Evolutionary conservation across 2,329 filamentous ascomycete species (phyloP).

Genomic region (Amesomyces nigricolor): DNA sequence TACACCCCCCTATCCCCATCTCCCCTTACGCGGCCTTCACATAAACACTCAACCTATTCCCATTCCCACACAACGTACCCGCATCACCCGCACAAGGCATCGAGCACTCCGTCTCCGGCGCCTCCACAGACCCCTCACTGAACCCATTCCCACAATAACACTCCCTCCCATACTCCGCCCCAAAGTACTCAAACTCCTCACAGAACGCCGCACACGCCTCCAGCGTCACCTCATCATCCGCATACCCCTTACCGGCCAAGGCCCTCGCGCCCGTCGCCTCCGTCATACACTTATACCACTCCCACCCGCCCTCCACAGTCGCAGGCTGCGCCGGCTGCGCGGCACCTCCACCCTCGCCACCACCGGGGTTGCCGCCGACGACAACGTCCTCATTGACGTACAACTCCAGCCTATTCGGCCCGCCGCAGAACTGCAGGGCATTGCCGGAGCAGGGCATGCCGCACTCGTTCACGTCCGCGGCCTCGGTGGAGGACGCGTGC

Average conservation of each 20-base stretch:
- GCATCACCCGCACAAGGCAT: constrained; percentile 38
- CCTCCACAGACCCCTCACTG: constrained; percentile 27
- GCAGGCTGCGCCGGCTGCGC: constrained; percentile 29
- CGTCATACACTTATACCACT: constrained; percentile 34
- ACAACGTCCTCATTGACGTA: constrained; percentile 19
- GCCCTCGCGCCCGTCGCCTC: constrained; percentile 36
- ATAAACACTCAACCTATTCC: constrained; percentile 33
- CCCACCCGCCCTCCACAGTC: constrained; percentile 30
- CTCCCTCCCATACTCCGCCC: constrained; percentile 36
- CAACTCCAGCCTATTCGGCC: constrained; percentile 30
- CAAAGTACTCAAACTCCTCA: constrained; percentile 33
- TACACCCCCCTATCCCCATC: not conserved
- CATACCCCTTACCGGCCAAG: constrained; percentile 28
- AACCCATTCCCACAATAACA: constrained; percentile 38
- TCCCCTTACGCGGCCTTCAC: constrained; percentile 13
- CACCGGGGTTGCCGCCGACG: constrained; percentile 14
- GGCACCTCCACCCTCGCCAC: too few species aligned
- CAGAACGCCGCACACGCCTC: constrained; percentile 35
- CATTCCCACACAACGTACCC: constrained; percentile 37
- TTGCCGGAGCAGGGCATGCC: constrained; percentile 34
- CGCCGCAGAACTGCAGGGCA: constrained; percentile 34
- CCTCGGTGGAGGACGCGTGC: constrained; percentile 27
- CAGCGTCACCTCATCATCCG: constrained; percentile 35
- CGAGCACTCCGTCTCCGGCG: constrained; percentile 32
- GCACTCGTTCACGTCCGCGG: constrained; percentile 32